Evolutionary conservation across 306 rosid genomes (phyloP).

Genomic region (Macrotyloma uniflorum): DNA sequence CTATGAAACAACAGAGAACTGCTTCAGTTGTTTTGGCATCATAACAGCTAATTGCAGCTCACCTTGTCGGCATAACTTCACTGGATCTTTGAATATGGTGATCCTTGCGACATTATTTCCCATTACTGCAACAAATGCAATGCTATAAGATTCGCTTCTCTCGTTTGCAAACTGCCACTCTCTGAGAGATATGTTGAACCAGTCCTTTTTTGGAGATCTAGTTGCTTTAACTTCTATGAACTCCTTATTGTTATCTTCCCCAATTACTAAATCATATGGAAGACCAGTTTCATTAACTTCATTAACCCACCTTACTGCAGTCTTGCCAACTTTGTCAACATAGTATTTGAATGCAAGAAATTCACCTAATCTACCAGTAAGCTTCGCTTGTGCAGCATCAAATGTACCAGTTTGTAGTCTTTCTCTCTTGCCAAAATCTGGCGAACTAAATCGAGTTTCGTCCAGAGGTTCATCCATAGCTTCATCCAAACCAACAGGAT

Average conservation of each 20-base stretch:
- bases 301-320: constrained; percentile 76
- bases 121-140: constrained; percentile 67
- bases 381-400: constrained; percentile 50
- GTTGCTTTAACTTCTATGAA: constrained; percentile 91
- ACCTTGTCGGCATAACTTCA: constrained; percentile 62
- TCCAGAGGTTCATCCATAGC: constrained; percentile 14
- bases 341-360: constrained; percentile 68
- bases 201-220: constrained; percentile 73
- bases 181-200: constrained; percentile 72
- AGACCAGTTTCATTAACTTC: constrained; percentile 68
- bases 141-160: constrained; percentile 70
- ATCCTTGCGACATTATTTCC: constrained; percentile 56
- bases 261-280: constrained; percentile 70
- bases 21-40: constrained; percentile 63
- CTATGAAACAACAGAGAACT: constrained; percentile 51
- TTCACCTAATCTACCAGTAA: constrained; percentile 81
- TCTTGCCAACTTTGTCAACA: constrained; percentile 46
- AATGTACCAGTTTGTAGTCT: constrained; percentile 59
- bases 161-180: constrained; percentile 89
- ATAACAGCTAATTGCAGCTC: constrained; percentile 67
- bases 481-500: constrained; percentile 33
- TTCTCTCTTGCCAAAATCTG: constrained; percentile 45
- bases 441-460: constrained; percentile 20
- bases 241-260: constrained; percentile 49
- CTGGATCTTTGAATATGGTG: constrained; percentile 71